A percentile compares a stretch with the other conserved stretches of the same genome.
phyloP scores from a whole-genome alignment of 176 grass and related monocot species.

The Oryza punctata region DNA sequence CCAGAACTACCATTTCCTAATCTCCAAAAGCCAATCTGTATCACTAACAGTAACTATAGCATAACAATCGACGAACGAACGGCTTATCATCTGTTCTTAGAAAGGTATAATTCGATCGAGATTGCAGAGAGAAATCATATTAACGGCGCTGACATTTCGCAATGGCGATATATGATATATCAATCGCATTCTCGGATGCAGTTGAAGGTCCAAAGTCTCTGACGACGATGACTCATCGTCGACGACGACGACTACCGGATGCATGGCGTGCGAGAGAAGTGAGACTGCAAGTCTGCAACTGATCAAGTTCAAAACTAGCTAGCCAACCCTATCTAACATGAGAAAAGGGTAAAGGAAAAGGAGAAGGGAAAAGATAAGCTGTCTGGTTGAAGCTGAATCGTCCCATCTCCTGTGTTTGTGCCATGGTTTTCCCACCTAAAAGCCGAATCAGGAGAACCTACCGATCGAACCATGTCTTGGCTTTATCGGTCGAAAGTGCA shows the following conservation, averaged over 20 bases:
- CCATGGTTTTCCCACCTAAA: conserved; percentile 46
- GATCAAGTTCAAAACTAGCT: conserved; percentile 19
- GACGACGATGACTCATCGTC: neutral
- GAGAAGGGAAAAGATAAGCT: neutral
- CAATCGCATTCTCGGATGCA: neutral
- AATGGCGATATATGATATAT: neutral
- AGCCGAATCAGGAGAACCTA: conserved; percentile 24
- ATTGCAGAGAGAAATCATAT: neutral
- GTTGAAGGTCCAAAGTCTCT: neutral
- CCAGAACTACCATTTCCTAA: conserved; percentile 49
- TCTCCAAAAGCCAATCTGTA: neutral
- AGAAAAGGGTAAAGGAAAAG: neutral
- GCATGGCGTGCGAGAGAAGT: neutral
- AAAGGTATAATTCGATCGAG: neutral
- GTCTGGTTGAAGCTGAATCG: neutral
- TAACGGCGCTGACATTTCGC: neutral
- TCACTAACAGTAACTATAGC: neutral
- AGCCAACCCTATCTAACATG: conserved; percentile 50
- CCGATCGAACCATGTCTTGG: neutral
- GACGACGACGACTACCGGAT: neutral
- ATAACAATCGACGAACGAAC: neutral
- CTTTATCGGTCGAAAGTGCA: neutral
- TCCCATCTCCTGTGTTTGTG: neutral
- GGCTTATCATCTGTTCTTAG: neutral
- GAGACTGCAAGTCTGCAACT: neutral